Evolutionary conservation across 306 rosid species (phyloP).

Genomic region (Chamaecrista fasciculata): DNA sequence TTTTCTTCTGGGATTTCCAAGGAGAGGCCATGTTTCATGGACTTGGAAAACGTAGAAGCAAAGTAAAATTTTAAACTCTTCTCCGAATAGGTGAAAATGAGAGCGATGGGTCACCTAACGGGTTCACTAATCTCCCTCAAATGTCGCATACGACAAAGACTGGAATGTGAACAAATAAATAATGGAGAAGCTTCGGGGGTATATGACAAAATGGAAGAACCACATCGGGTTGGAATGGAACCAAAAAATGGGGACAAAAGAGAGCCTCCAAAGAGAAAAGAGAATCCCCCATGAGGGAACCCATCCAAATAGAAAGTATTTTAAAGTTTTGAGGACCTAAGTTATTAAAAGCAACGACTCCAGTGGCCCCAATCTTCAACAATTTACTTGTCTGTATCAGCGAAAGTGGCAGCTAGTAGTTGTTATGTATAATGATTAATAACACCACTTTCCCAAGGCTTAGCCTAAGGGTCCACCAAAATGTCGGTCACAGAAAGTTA

Average conservation of each 20-base stretch:
- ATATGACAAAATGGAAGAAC: constrained; percentile 18
- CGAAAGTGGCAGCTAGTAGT: constrained; percentile 33
- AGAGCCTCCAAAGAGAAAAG: background rate
- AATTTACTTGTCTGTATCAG: constrained; percentile 30
- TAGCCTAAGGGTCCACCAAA: constrained; percentile 24
- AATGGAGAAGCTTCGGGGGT: constrained; percentile 30
- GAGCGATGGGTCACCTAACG: background rate
- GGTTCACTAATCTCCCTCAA: background rate
- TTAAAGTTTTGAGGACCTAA: background rate
- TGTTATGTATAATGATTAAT: constrained; percentile 25
- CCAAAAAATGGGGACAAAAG: constrained; percentile 27
- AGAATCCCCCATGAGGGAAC: constrained; percentile 19
- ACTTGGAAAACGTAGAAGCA: background rate
- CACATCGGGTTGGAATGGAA: background rate
- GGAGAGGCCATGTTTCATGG: background rate
- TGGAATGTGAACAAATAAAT: background rate
- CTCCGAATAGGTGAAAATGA: background rate
- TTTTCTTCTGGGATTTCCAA: background rate
- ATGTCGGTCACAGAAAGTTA: constrained; percentile 18
- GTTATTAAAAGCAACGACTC: constrained; percentile 17
- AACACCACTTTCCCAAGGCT: constrained; percentile 15
- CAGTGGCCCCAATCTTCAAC: constrained; percentile 30
- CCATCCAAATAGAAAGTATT: constrained; percentile 7
- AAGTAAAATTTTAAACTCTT: background rate
- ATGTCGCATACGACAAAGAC: constrained; percentile 19